Base-by-base conservation (phyloP, 768 basidiomycete species). In the Rhodotorula kratochvilovae region DNA sequence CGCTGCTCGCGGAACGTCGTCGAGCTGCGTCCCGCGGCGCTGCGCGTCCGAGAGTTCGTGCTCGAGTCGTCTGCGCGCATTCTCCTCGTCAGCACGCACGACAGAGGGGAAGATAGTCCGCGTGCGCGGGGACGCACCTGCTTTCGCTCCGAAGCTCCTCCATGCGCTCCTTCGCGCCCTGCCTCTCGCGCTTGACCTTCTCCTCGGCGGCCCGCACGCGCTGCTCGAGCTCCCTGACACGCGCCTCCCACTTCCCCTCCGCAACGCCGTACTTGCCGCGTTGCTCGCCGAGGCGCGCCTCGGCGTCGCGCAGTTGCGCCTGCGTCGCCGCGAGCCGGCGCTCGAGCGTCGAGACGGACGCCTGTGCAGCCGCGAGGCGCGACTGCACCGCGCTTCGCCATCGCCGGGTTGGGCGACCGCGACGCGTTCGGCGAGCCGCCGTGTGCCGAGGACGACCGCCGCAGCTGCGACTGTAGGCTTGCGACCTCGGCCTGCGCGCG, bases 211-310 rank as follows among this genome's bases (percentile, higher is more conserved):
- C 87, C 79, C 87, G 88, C 72, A 93, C 78, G 27, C 90, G 82
- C 23, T 86, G 79, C 81, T 96, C 92, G 77, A 94, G 93, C 81
- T 98, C 94, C 80, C 88, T 89, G 56, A 98, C 90, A n/a, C 94
- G 84, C 0, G 89, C 91, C 77, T 94, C 93, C 92, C 94, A 98
- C 80, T 94, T 95, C 63, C 82, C 83, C 75, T 96, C 93, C 0
- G 90, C 89, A 0, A 82, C 83, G 0, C 84, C 82, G 48, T 85
- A 89, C 83, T 88, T 89, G 81, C 87, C 84, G 74, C 88, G 89
- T 81, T 90, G 84, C 51, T 82, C 80, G 2, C 88, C 86, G 60
- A 94, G 85, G 81, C 89, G 89, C 81, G 94, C 91, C 79, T 98
- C 95, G 6, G 90, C 87, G 33, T 87, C 84, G 3, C 87, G 80